Conservation (phyloP, 768 basidiomycete species). For the Lanmaoa rubissima region DNA sequence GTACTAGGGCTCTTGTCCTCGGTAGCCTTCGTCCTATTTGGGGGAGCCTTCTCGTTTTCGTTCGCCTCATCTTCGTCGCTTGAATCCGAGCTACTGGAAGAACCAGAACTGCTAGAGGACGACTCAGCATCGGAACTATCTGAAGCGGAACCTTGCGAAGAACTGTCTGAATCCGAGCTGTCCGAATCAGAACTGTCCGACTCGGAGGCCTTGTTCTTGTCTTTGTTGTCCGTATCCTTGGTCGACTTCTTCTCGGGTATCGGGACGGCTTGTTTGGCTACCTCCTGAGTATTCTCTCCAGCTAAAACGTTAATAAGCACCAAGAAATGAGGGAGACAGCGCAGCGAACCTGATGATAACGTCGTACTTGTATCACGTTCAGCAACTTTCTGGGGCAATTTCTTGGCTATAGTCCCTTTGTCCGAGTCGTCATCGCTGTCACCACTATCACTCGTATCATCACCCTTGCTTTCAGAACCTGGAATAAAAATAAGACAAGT, state of each 20-base stretch:
- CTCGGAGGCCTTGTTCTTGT: background rate
- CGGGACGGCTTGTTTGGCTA: background rate
- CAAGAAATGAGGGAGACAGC: background rate
- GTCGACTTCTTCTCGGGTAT: slow-evolving; percentile 2
- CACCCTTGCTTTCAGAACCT: slow-evolving; percentile 15
- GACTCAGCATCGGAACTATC: slow-evolving; percentile 19
- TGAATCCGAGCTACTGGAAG: slow-evolving; percentile 16
- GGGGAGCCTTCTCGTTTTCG: background rate
- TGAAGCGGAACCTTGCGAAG: slow-evolving; percentile 11
- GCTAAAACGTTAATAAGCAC: slow-evolving; percentile 5
- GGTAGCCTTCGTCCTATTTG: background rate
- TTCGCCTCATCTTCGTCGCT: slow-evolving; percentile 11
- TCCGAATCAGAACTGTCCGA: slow-evolving; percentile 18
- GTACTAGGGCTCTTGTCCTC: slow-evolving; percentile 1
- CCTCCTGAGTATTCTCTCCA: slow-evolving; percentile 9
- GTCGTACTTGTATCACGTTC: slow-evolving; percentile 42
- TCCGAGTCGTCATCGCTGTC: slow-evolving; percentile 7
- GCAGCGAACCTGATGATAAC: slow-evolving; percentile 34
- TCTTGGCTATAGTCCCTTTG: background rate
- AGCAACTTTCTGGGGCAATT: slow-evolving; percentile 2
- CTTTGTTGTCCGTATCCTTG: background rate
- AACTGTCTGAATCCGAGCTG: slow-evolving; percentile 15
- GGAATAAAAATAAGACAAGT: background rate
- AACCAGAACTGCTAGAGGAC: slow-evolving; percentile 11
- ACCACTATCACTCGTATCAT: slow-evolving; percentile 10